Conservation (phyloP, 768 basidiomycete species). For the Leccinellum rugosiceps region DNA sequence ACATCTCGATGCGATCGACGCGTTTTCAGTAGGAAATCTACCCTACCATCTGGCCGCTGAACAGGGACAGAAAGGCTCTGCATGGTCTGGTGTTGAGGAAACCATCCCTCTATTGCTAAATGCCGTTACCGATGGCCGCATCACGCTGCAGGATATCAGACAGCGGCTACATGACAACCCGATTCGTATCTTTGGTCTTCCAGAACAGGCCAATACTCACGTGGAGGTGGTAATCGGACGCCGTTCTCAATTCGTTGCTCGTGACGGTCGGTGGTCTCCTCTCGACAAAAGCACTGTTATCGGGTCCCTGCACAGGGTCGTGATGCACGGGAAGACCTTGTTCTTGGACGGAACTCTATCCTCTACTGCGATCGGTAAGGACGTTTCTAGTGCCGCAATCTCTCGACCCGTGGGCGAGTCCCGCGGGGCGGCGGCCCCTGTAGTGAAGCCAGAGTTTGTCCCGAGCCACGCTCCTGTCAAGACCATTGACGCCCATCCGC, state of each 20-base stretch:
- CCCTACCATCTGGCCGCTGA: constrained; percentile 75
- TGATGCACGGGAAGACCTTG: constrained; percentile 84
- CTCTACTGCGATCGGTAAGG: constrained; percentile 58
- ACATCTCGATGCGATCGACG: constrained; percentile 80
- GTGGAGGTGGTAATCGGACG: constrained; percentile 93
- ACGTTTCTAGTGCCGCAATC: constrained; percentile 63
- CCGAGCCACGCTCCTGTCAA: constrained; percentile 34
- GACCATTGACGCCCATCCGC: constrained; percentile 22
- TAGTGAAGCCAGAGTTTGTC: constrained; percentile 26
- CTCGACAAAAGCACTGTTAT: constrained; percentile 57
- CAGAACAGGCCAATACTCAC: constrained; percentile 81
- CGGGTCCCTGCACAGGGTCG: constrained; percentile 86
- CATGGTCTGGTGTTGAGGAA: constrained; percentile 83
- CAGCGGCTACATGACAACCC: constrained; percentile 90
- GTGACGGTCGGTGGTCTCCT: constrained; percentile 75
- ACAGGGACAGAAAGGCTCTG: constrained; percentile 54
- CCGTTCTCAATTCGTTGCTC: constrained; percentile 50
- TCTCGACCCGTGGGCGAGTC: constrained; percentile 37
- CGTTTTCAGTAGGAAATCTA: constrained; percentile 83
- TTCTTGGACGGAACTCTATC: constrained; percentile 83
- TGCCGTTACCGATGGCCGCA: constrained; percentile 74
- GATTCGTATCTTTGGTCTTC: constrained; percentile 83
- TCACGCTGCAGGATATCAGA: constrained; percentile 81
- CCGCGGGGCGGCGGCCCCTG: constrained; percentile 19
- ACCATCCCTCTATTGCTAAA: constrained; percentile 83